Evolutionary conservation across 2,329 filamentous ascomycete species (phyloP).

Genomic region (Penicillium sp.): DNA sequence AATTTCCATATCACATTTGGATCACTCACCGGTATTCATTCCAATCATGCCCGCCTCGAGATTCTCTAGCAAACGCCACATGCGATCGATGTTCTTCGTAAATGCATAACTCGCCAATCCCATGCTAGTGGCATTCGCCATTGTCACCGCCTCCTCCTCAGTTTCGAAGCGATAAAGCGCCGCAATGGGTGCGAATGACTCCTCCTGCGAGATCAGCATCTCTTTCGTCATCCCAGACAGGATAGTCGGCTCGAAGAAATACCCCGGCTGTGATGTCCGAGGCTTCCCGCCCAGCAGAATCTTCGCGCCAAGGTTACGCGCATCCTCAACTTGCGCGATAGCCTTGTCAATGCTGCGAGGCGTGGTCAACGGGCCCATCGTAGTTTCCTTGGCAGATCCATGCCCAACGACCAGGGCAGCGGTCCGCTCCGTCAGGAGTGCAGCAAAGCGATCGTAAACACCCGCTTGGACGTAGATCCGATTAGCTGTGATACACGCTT

Average conservation of each 20-base stretch:
- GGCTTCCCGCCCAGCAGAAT: slow-evolving; percentile 60
- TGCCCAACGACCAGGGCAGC: slow-evolving; percentile 60
- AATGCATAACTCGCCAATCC: slow-evolving; percentile 68
- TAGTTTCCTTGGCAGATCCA: slow-evolving; percentile 55
- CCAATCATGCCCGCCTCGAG: slow-evolving; percentile 71
- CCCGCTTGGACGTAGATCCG: slow-evolving; percentile 47
- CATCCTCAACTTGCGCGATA: slow-evolving; percentile 62
- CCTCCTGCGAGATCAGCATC: slow-evolving; percentile 61
- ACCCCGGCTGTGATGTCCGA: slow-evolving; percentile 56
- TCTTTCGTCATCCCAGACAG: slow-evolving; percentile 59
- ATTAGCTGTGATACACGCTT: slow-evolving; percentile 50
- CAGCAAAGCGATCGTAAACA: slow-evolving; percentile 54
- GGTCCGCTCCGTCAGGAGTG: slow-evolving; percentile 55
- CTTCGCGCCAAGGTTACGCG: slow-evolving; percentile 62
- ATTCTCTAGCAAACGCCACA: slow-evolving; percentile 67
- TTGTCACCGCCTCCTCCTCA: slow-evolving; percentile 63
- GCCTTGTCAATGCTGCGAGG: slow-evolving; percentile 59
- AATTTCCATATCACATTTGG: neutral
- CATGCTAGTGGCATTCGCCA: slow-evolving; percentile 65
- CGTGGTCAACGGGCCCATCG: slow-evolving; percentile 63
- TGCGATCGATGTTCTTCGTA: slow-evolving; percentile 66
- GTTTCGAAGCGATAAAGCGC: slow-evolving; percentile 66
- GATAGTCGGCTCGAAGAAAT: slow-evolving; percentile 71
- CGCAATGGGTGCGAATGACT: slow-evolving; percentile 66
- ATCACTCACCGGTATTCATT: slow-evolving; percentile 57